A percentile compares a stretch with the other conserved stretches of the same genome.
Conservation (phyloP, 1,284 basidiomycete species). For the Leccinum glutinopallens region DNA sequence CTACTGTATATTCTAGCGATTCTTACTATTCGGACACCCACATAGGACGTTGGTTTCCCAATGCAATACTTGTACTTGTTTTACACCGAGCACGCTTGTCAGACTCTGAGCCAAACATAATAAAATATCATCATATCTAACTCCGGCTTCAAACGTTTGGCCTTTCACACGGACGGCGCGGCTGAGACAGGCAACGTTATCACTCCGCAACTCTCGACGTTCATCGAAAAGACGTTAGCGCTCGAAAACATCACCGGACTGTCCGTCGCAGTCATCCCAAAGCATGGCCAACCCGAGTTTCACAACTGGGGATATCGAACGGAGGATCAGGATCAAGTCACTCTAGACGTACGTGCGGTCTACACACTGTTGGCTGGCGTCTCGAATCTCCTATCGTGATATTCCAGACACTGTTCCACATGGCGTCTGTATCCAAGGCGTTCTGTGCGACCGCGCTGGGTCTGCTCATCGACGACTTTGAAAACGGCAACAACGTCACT, state of each 20-base stretch:
- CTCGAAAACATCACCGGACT: constrained; percentile 29
- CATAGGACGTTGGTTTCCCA: too few relatives aligned
- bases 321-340: constrained; percentile 25
- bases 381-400: not conserved
- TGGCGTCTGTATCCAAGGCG: constrained; percentile 42
- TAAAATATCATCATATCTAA: too few relatives aligned
- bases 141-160: too few relatives aligned
- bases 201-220: constrained; percentile 21
- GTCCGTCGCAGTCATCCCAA: constrained; percentile 23
- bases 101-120: too few relatives aligned
- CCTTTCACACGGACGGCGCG: too few relatives aligned
- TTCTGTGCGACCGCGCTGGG: constrained; percentile 44
- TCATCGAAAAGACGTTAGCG: constrained; percentile 23
- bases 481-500: constrained; percentile 32
- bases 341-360: constrained; percentile 24
- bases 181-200: constrained; percentile 12
- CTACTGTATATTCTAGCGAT: too few relatives aligned
- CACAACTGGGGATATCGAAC: constrained; percentile 29
- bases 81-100: too few relatives aligned
- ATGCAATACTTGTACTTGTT: too few relatives aligned
- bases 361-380: not conserved
- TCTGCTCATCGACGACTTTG: constrained; percentile 43
- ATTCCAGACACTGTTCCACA: constrained; percentile 40
- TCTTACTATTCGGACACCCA: too few relatives aligned
- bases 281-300: constrained; percentile 22